Evolutionary conservation across 306 rosid species (phyloP), one percentile per base, ranked within the genome.

Genomic region (Cucumis hystrix): DNA sequence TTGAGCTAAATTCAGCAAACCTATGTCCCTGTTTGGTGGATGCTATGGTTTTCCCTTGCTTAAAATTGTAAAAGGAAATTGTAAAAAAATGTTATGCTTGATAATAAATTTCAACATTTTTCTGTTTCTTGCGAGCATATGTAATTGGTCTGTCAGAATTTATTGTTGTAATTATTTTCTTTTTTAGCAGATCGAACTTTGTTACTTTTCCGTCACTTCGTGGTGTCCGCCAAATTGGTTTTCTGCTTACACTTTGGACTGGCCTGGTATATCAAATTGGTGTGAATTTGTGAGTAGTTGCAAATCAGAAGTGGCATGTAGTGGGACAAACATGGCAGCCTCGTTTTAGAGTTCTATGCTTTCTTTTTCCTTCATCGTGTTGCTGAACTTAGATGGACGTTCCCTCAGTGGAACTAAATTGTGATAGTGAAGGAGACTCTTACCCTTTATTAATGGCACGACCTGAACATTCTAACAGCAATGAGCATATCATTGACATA

Each of bases 401-500:
- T 93, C 81, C 83, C 85, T 84, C 79, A 62, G 81, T n/a, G 72
- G 84, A 86, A 86, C 74, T 80, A 76, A 82, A 76, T 78, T 54
- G 81, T 86, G 90, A 87, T 85, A 86, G 85, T 80, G 82, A 52
- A 76, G 69, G 70, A 6, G 84, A 84, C 69, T 79, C 83, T 45
- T 77, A 71, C 73, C 82, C 77, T 5, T 84, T 84, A 75, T 74
- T 87, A 84, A 95, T 92, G 99, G 99, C 89, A 78, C 90, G 79
- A 16, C 84, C 81, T 0, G 92, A 80, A 82, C 68, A 66, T 76
- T 41, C 28, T 55, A 83, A 78, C 10, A 47, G 77, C 73, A 74
- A 64, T 75, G 90, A 90, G 79, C 92, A 88, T 77, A 47, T 88
- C 75, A 80, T 95, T 75, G 88, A 92, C 86, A 82, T 94, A 84